phyloP scores from a whole-genome alignment of 1,284 basidiomycete genomes.

The Sanghuangporus baumii region DNA sequence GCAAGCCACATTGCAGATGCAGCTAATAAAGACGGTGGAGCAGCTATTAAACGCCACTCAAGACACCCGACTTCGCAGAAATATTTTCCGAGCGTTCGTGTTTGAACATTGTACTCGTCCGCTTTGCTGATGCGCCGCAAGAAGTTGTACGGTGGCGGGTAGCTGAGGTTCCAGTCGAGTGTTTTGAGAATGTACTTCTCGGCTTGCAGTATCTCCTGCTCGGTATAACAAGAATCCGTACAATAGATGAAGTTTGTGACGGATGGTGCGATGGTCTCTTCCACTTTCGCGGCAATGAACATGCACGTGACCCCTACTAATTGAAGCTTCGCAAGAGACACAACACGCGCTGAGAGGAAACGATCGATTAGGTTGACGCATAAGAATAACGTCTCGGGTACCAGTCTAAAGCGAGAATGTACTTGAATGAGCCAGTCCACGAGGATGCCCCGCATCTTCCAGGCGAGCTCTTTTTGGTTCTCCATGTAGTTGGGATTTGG shows the following conservation, averaged over 20 bases:
- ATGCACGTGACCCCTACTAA: constrained; percentile 93
- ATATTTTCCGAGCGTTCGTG: constrained; percentile 90
- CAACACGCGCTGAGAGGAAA: constrained; percentile 86
- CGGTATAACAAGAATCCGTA: constrained; percentile 83
- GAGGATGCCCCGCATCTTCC: constrained; percentile 93
- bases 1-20: constrained; percentile 93
- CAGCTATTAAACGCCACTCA: constrained; percentile 80
- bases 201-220: constrained; percentile 87
- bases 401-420: constrained; percentile 87
- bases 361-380: constrained; percentile 95
- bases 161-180: constrained; percentile 88
- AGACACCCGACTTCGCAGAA: constrained; percentile 87
- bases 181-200: constrained; percentile 93
- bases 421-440: constrained; percentile 98
- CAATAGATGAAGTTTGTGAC: constrained; percentile 86
- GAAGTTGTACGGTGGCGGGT: constrained; percentile 93
- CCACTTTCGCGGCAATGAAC: constrained; percentile 93
- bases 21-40: constrained; percentile 81
- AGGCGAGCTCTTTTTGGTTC: constrained; percentile 83
- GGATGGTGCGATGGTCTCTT: constrained; percentile 92
- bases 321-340: constrained; percentile 91
- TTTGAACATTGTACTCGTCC: constrained; percentile 91
- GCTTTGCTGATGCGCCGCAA: constrained; percentile 92
- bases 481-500: constrained; percentile 90
- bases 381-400: constrained; percentile 95